Evolutionary conservation across 2,329 filamentous ascomycete species (phyloP).

Genomic region (Botrytis pseudocinerea): DNA sequence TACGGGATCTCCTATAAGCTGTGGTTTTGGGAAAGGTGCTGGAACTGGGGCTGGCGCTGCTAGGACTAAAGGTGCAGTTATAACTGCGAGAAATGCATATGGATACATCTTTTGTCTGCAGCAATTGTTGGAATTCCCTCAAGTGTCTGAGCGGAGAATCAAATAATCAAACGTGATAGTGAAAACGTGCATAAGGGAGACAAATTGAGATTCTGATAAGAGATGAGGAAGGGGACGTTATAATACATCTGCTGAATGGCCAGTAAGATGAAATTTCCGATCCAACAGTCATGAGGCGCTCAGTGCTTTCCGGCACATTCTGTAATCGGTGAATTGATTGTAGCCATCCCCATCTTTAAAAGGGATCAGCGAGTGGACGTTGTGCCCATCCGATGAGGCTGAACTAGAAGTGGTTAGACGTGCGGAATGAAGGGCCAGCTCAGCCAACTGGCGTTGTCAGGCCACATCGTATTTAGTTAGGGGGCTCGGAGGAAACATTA

Average conservation of each 20-base stretch:
- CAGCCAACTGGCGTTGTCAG: not conserved
- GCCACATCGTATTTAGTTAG: not conserved
- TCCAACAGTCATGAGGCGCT: not conserved
- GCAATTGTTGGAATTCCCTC: not conserved
- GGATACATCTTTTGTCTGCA: not conserved
- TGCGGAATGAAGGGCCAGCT: not conserved
- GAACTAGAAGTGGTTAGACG: not conserved
- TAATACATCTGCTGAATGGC: not conserved
- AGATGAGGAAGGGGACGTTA: not conserved
- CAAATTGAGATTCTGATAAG: not conserved
- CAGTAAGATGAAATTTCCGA: no score
- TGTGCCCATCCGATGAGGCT: not conserved
- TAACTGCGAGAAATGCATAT: not conserved
- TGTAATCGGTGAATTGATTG: not conserved
- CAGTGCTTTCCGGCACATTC: not conserved
- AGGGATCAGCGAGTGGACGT: not conserved
- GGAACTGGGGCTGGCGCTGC: slow-evolving; percentile 8
- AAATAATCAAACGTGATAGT: not conserved
- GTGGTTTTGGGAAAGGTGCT: slow-evolving; percentile 4
- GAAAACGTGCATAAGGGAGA: not conserved
- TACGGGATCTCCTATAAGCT: not conserved
- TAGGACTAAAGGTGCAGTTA: slow-evolving; percentile 5
- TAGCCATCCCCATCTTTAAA: not conserved
- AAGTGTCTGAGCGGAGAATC: not conserved
- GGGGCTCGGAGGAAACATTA: not conserved